Evolutionary conservation across 148 eudicot genomes (phyloP), one percentile per base, ranked within the genome.

Genomic region (Spergularia bocconei): DNA sequence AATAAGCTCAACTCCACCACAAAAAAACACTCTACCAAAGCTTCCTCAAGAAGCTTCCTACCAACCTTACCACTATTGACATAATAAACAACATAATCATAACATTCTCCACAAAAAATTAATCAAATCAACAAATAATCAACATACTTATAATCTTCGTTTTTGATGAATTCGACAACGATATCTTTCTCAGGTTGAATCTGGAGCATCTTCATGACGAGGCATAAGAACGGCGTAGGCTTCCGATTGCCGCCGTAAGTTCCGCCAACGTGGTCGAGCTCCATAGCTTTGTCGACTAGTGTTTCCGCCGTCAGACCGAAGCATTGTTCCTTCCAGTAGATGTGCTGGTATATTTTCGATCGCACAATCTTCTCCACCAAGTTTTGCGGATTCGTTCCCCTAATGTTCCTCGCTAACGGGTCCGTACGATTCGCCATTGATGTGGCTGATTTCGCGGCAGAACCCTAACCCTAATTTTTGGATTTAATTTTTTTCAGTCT

Each of bases 351-450:
- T 44, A 95, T 91, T 79, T 95, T 95, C 12, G 94, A 78, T 48
- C 99, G 69, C n/a, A 95, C 72, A 2, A 95, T 95, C 87, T 92
- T 95, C 85, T 95, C 99, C 54, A 92, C 94, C 58, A 95, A 75
- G 71, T 95, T 95, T 58, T 95, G 99, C 0, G 99, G 99, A 78
- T 92, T 95, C 67, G 99, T 95, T 0, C 98, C 98, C 77, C 90
- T 82, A 66, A 95, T 92, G 91, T 86, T 95, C 80, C 83, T 87
- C 76, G 99, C 99, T 38, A 84, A 53, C 0, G 99, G 98, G 73
- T 95, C 99, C 73, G 99, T 95, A 16, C 99, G 97, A 75, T 95
- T 95, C 90, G 99, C 99, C 99, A 95, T 95, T 53, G 79, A 54
- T 72, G 39, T 47, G 4, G 11, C 23, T 54, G 13, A 17, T 64